A percentile compares a stretch with the other conserved stretches of the same genome.
Evolutionary conservation across 257 asterid species (phyloP).

Genomic region (Osmanthus fragrans): DNA sequence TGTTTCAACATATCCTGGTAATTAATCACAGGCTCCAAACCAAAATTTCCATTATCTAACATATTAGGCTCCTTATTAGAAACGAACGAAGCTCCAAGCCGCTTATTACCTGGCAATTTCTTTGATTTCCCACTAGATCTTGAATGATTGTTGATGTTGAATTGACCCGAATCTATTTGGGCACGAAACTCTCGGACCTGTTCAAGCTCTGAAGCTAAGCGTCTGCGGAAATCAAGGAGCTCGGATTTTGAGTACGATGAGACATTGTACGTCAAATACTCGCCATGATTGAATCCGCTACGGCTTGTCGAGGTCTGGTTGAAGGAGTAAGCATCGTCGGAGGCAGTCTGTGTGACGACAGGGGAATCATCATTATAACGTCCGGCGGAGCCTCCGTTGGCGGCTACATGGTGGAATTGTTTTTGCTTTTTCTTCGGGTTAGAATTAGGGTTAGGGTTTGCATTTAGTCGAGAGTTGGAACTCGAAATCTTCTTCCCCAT

Average conservation of each 20-base stretch:
- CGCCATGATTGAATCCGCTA: constrained; percentile 57
- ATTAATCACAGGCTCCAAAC: constrained; percentile 25
- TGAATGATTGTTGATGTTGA: constrained; percentile 43
- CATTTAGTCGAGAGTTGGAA: constrained; percentile 55
- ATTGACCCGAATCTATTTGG: constrained; percentile 67
- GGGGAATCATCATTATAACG: constrained; percentile 52
- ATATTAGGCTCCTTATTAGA: constrained; percentile 43
- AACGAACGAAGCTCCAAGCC: constrained; percentile 42
- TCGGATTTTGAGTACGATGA: constrained; percentile 56
- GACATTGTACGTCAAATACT: constrained; percentile 51
- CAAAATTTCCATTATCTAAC: constrained; percentile 26
- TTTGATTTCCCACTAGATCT: constrained; percentile 58
- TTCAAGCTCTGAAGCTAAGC: constrained; percentile 66
- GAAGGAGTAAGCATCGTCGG: constrained; percentile 93
- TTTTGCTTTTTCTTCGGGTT: constrained; percentile 73
- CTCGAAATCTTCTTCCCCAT: constrained; percentile 74
- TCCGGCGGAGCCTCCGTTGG: constrained; percentile 40
- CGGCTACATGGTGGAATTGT: constrained; percentile 51
- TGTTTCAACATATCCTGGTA: constrained; percentile 63
- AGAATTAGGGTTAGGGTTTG: constrained; percentile 74
- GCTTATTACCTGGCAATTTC: constrained; percentile 49
- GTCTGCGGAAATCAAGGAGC: constrained; percentile 54
- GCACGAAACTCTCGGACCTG: constrained; percentile 71
- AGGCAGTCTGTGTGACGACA: constrained; percentile 72
- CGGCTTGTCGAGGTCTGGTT: constrained; percentile 61